These are phyloP conservation scores for Myriosclerotinia curreyana DNA, from an alignment of 2,329 filamentous ascomycete genomes.

Conservation along the genomic window DNA sequence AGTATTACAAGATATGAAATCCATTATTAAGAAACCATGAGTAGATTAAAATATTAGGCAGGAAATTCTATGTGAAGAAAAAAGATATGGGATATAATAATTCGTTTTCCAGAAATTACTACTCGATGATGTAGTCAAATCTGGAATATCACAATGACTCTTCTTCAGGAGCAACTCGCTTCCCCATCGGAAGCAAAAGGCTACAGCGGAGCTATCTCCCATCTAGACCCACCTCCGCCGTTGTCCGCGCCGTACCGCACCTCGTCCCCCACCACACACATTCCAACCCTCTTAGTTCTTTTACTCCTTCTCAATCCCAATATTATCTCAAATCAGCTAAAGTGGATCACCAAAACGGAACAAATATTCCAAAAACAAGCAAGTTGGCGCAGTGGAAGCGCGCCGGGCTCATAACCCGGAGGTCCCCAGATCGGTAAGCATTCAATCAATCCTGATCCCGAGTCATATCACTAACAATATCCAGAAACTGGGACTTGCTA, in stretches of 20 bases:
- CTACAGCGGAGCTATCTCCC: background rate
- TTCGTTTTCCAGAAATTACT: too few relatives aligned
- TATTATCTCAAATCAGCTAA: background rate
- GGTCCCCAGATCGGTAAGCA: conserved; percentile 38
- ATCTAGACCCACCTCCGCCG: background rate
- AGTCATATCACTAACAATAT: too few relatives aligned
- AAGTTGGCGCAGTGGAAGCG: conserved; percentile 38
- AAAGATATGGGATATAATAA: too few relatives aligned
- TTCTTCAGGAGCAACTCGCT: background rate
- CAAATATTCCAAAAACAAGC: background rate
- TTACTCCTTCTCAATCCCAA: background rate
- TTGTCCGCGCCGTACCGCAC: background rate
- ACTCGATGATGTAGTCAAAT: too few relatives aligned
- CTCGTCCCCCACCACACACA: conserved; percentile 1
- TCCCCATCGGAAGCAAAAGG: background rate
- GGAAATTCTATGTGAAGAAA: too few relatives aligned
- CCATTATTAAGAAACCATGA: too few relatives aligned
- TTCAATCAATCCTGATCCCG: too few relatives aligned
- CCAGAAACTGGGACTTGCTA: too few relatives aligned
- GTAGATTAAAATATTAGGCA: too few relatives aligned
- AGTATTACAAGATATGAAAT: too few relatives aligned
- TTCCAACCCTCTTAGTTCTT: background rate
- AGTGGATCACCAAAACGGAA: background rate
- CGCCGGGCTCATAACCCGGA: conserved; percentile 42
- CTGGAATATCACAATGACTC: too few relatives aligned